These are phyloP conservation scores for Oryza glaberrima DNA, from an alignment of 176 grass and related monocot species.

Conservation along the genomic window DNA sequence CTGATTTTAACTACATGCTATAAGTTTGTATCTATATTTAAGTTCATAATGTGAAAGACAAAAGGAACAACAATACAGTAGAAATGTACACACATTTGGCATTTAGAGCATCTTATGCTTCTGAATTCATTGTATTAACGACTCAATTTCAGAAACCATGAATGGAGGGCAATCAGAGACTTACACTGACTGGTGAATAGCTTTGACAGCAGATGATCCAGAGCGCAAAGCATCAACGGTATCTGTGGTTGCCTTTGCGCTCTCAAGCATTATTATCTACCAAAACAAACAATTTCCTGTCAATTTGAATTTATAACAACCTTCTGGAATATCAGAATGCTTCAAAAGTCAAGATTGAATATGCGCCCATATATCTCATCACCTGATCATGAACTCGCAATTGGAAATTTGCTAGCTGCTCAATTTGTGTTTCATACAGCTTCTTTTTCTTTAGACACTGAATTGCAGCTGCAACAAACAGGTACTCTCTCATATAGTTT, in stretches of 20 bases:
- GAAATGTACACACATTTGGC: no score
- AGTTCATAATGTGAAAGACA: neutral
- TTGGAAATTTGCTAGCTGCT: constrained; percentile 69
- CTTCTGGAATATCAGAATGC: neutral
- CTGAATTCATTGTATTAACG: no score
- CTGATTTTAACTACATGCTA: neutral
- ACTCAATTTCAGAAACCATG: neutral
- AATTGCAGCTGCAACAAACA: constrained; percentile 63
- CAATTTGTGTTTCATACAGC: constrained; percentile 68
- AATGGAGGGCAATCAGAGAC: constrained; percentile 32
- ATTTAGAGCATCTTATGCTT: no score
- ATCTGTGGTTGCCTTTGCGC: constrained; percentile 67
- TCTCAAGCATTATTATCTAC: constrained; percentile 68
- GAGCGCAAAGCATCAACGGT: constrained; percentile 71
- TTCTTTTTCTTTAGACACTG: constrained; percentile 78
- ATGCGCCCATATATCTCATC: neutral
- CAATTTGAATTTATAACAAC: constrained; percentile 2
- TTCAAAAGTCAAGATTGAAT: constrained; percentile 1
- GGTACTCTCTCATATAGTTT: no score
- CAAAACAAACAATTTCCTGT: neutral
- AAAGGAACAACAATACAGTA: no score
- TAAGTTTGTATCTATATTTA: neutral
- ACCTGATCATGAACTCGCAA: constrained; percentile 79
- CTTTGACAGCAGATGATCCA: constrained; percentile 68
- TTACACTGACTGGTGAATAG: constrained; percentile 76